Base-by-base conservation (phyloP, 2,329 filamentous ascomycete genomes). In the Fusarium humuli region DNA sequence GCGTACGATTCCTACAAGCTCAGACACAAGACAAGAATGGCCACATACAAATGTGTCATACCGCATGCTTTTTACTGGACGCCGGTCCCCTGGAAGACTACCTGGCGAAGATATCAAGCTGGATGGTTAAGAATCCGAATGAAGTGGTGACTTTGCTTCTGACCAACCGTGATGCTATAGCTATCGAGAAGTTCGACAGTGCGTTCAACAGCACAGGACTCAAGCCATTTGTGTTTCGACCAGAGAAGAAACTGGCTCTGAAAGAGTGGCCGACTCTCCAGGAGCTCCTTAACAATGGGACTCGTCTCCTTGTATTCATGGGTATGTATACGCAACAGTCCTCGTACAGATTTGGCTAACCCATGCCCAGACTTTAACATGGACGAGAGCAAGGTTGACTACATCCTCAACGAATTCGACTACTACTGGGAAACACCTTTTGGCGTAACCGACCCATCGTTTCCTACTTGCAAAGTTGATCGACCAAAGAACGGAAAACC, bases 381-480 rank as follows among this genome's bases (percentile, higher is more conserved):
- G 61, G 82, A 88, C 65, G 81, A 80, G 2, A 78, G 74, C 32
- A 77, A 81, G 52, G 85, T 88, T n/a, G 82, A 87, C 27, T 92
- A 90, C 75, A 87, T 92, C 57, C 82, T 91, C 58, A 83, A 87
- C 75, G 85, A 92, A 76, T 92, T 90, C 75, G 79, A 81, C 25
- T 89, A 88, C 79, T 86, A 91, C 70, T 94, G 91, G 82, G 92
- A 95, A 77, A 95, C 91, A 46, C 84, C 87, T 1, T 94, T 86
- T 79, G 88, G 92, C 69, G 88, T 90, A 66, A 87, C 85, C 2
- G 81, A 86, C 52, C 79, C 85, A 1, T 82, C 81, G 18, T 90
- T 92, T 74, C 88, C 89, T 74, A 86, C 85, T 44, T 95, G 92
- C 80, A 81, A 81, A 13, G 83, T 92, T 5, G 85, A 92, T 75